Evolutionary conservation across 495 filamentous ascomycete genomes (phyloP).

Genomic region (Letharia columbiana): DNA sequence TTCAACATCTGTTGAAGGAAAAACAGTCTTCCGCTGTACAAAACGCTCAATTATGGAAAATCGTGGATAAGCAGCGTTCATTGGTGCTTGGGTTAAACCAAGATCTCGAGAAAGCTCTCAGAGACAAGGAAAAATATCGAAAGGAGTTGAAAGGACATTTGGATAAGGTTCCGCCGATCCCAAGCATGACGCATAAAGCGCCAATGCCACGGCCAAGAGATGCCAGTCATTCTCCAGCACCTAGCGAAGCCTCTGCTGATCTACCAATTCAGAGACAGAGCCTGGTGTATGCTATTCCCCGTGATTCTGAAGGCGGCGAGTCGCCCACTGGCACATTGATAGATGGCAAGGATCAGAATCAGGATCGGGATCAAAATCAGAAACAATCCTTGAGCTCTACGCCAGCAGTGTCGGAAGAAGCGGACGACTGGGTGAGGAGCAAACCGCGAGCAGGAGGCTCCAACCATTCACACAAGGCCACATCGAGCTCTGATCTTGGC

Average conservation of each 20-base stretch:
- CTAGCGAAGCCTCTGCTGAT: conserved; percentile 22
- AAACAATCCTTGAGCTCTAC: not conserved
- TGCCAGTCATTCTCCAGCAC: conserved; percentile 21
- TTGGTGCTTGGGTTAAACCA: conserved; percentile 92
- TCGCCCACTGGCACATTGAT: not conserved
- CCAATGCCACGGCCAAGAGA: conserved; percentile 11
- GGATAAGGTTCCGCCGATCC: conserved; percentile 41
- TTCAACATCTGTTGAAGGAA: conserved; percentile 81
- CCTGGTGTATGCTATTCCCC: not conserved
- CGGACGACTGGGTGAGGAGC: conserved; percentile 15
- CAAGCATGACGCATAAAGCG: conserved; percentile 28
- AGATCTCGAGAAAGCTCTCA: conserved; percentile 82
- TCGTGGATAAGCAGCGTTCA: conserved; percentile 91
- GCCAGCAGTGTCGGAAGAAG: conserved; percentile 5
- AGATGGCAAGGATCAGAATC: not conserved
- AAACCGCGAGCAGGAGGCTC: conserved; percentile 4
- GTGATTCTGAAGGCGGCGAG: not conserved
- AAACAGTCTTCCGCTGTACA: conserved; percentile 81
- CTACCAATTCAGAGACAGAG: conserved; percentile 25
- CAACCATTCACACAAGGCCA: conserved; percentile 22
- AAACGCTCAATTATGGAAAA: conserved; percentile 85
- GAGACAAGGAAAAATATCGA: conserved; percentile 90
- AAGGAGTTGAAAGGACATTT: conserved; percentile 78
- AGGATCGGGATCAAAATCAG: not conserved
- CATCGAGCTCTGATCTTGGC: conserved; percentile 22